Conservation (phyloP, 106 monocot species). For the Triglochin maritima region DNA sequence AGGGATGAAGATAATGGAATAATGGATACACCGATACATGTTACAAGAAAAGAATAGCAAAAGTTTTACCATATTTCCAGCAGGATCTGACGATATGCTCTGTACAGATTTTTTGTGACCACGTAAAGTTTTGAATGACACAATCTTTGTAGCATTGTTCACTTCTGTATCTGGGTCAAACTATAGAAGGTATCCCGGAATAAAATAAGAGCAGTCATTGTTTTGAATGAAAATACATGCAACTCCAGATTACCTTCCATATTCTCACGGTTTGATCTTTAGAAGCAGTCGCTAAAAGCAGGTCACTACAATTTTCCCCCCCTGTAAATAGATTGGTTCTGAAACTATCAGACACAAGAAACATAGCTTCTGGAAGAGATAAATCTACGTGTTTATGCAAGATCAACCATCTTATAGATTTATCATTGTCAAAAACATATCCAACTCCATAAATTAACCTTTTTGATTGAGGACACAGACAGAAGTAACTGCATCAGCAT, state of each 20-base stretch:
- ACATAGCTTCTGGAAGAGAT: not conserved
- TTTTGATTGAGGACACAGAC: constrained; percentile 45
- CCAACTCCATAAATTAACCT: constrained; percentile 26
- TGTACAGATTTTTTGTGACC: constrained; percentile 71
- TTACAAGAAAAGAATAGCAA: not conserved
- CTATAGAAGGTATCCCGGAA: constrained; percentile 23
- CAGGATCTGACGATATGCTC: constrained; percentile 48
- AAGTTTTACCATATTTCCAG: constrained; percentile 44
- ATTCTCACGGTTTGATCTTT: constrained; percentile 76
- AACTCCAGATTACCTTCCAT: constrained; percentile 51
- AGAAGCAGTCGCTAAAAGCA: constrained; percentile 66
- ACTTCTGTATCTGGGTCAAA: constrained; percentile 25
- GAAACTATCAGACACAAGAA: not conserved
- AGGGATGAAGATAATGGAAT: not conserved
- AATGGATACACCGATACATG: not conserved
- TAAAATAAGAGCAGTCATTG: constrained; percentile 4
- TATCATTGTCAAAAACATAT: too few relatives aligned
- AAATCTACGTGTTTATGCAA: not conserved
- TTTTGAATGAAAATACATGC: not conserved
- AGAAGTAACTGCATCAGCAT: constrained; percentile 61
- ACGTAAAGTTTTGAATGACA: constrained; percentile 52
- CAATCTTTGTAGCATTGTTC: constrained; percentile 29
- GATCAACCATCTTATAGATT: not conserved
- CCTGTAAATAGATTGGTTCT: constrained; percentile 18
- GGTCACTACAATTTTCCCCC: constrained; percentile 8